Evolutionary conservation across 2,329 filamentous ascomycete species (phyloP), one percentile per base, ranked within the genome.

Genomic region (Gaeumannomyces sp.): DNA sequence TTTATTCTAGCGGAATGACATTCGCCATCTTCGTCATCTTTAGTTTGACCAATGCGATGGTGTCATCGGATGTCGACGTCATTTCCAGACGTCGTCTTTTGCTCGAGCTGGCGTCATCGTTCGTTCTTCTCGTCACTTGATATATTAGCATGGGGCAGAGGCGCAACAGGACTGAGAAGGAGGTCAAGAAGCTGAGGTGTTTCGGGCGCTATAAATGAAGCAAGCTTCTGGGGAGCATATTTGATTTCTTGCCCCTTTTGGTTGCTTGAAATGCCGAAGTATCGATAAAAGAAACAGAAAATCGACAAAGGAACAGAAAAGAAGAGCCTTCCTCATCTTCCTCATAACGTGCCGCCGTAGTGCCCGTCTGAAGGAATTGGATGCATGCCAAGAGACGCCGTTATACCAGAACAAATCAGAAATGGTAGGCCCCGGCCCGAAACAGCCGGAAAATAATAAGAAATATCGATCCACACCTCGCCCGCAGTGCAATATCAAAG

Each of bases 271-370:
- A 62, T 28, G 66, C 68, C 29, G 67, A 68, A 65, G 45, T 38
- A 66, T 61, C 65, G 45, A 66, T 59, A 56, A 66, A n/a, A 33
- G 58, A 33, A 60, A 53, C 63, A 6, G 63, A 62, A 64, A 64
- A 65, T 65, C 64, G 61, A 29, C 59, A 59, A 63, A 58, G 64
- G 64, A 63, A 63, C 58, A 62, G 65, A 64, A 67, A 64, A 61
- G 56, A 59, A 61, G 28, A 50, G 59, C 65, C 29, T 38, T 27
- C n/a, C 31, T 61, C 60, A 33, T 27, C 38, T 28, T 27, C 33
- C 13, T 38, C 14, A 6, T n/a, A 33, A 38, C 59, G 33, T 22
- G 33, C 45, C 45, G 38, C 33, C 33, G 33, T 10, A 50, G 45
- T 16, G 35, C 19, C 38, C 45, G 45, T 11, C 45, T n/a, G 19